These are phyloP conservation scores for Paraphaeosphaeria minitans DNA, from an alignment of 2,329 filamentous ascomycete genomes.

Conservation along the genomic window DNA sequence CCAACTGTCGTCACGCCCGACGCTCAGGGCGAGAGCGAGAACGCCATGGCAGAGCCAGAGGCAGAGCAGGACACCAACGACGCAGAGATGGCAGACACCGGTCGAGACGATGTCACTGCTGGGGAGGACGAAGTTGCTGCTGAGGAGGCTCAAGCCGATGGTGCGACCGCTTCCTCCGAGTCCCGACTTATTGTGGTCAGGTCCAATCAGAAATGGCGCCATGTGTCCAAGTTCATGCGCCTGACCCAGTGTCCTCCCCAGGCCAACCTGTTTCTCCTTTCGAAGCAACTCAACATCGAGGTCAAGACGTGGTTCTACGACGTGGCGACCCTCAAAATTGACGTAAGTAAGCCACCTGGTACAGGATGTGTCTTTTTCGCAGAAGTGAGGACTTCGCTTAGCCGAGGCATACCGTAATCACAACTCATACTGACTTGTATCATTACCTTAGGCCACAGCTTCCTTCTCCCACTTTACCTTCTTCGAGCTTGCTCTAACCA, in stretches of 20 bases:
- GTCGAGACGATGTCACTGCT: slow-evolving; percentile 2
- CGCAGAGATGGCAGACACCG: slow-evolving; percentile 1
- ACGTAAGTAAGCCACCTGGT: slow-evolving; percentile 10
- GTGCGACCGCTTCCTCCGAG: background rate
- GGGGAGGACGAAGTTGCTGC: background rate
- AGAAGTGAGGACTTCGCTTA: too few relatives aligned
- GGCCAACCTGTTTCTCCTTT: slow-evolving; percentile 35
- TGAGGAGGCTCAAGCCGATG: background rate
- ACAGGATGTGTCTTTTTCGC: too few relatives aligned
- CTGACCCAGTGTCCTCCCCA: slow-evolving; percentile 39
- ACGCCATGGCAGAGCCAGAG: too few relatives aligned
- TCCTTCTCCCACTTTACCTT: slow-evolving; percentile 42
- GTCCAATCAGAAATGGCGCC: slow-evolving; percentile 36
- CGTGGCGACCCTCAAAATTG: slow-evolving; percentile 33
- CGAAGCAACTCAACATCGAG: slow-evolving; percentile 34
- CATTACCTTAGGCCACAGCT: slow-evolving; percentile 21
- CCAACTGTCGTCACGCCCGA: background rate
- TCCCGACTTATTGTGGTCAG: slow-evolving; percentile 23
- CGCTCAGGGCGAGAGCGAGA: slow-evolving; percentile 2
- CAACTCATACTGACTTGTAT: too few relatives aligned
- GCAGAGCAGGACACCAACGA: background rate
- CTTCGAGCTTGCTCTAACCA: slow-evolving; percentile 35
- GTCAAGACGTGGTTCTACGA: slow-evolving; percentile 44
- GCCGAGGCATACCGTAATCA: too few relatives aligned
- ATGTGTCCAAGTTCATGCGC: slow-evolving; percentile 42